Evolutionary conservation across 169 alveolate species (phyloP), one percentile per base, ranked within the genome.

Genomic region (Cryptosporidium ryanae): DNA sequence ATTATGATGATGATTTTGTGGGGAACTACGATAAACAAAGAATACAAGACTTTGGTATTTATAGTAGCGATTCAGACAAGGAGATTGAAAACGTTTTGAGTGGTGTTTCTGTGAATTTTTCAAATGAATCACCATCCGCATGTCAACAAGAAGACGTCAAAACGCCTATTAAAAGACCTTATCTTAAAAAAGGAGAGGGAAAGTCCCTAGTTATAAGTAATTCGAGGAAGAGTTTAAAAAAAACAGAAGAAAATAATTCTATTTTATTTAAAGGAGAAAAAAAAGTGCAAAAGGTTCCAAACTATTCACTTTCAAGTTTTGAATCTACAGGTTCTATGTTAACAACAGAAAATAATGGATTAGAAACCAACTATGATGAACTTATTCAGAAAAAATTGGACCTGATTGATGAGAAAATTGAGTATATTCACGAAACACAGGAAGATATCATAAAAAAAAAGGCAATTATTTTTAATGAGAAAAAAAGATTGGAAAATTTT

Each of bases 121-220:
- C 8, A 38, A 38, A 38, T 38, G 46, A 0, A 0, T 0, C 46
- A 38, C 8, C 46, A 6, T 38, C 46, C 8, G 0, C 46, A 38
- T 10, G 8, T 38, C 46, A 13, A 66, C 63, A 43, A 13, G 61
- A 23, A 8, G 21, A 68, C 8, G 6, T 68, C 10, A 68, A 27
- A 54, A 68, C 83, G 0, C 83, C 83, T 6, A 23, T 8, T 29
- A 68, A 68, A 68, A 48, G 50, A 8, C 87, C 87, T 34, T 76
- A 57, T 59, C 27, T 76, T 15, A 76, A 48, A 38, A 76, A 76
- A 15, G 87, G 87, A 43, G 76, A 76, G 21, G 87, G 87, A 13
- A 76, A 76, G 44, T 76, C 87, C 6, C 46, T 76, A 43, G 87
- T 76, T 25, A 76, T 76, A 23, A 76, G 87, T n/a, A 76, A 76